Base-by-base conservation (phyloP, 768 basidiomycete genomes). In the Daedaleopsis sinensis region DNA sequence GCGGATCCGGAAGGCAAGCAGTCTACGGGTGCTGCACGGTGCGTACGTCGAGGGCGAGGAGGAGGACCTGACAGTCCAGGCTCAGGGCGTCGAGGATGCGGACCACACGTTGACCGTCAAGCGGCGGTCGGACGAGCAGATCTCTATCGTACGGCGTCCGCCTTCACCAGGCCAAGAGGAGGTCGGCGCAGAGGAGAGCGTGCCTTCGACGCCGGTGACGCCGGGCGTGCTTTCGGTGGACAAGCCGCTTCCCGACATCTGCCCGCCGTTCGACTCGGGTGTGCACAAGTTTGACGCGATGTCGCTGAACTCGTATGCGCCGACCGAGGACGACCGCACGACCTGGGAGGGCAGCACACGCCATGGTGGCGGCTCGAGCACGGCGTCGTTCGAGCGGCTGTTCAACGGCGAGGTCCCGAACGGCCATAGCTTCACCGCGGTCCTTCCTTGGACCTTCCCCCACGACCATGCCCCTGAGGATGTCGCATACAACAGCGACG, bases 401-500 rank as follows among this genome's bases (percentile, higher is more conserved):
- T 72, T 79, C 56, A 74, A 82, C 67, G 85, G 83, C 52, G 79
- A 84, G 23, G 69, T 84, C 7, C 84, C 85, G 2, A 66, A 76
- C 37, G 77, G 81, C 6, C 64, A 36, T 18, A 8, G 12, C 35
- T 50, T 58, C 38, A 61, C 76, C 57, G 82, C 83, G 65, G 78
- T 84, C 24, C 74, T 79, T 48, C 71, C 78, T 15, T 87, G 82
- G 82, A 79, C 84, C 72, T 75, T 83, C 63, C 79, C 84, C n/a
- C 85, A 91, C 71, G 94, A 97, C 67, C 92, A 95, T 73, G 80
- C 87, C 13, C 76, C 85, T 5, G 85, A 90, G 38, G 96, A 99
- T 69, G 90, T 96, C 52, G 86, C 90, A 5, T 95, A 94, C 79
- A 97, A 96, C 72, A 82, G 82, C 48, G 95, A 98, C 13, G 96